Conservation (phyloP, 1,284 basidiomycete species). For the Ceratobasidium sp. region DNA sequence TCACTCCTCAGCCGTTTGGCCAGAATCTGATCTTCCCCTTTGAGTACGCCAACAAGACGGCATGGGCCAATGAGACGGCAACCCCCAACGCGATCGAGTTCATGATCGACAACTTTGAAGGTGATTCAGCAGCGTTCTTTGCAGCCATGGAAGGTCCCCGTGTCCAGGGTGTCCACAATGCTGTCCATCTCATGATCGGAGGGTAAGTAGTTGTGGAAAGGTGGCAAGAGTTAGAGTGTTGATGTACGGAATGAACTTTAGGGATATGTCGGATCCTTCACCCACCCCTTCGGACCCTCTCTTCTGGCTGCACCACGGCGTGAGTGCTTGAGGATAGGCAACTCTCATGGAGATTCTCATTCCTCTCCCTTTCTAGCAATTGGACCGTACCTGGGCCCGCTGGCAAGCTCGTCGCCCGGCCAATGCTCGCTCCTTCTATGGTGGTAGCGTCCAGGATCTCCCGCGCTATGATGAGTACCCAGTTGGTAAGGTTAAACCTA, state of each 20-base stretch:
- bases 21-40: constrained; percentile 38
- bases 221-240: neutral
- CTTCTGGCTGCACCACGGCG: constrained; percentile 33
- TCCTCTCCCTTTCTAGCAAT: constrained; percentile 15
- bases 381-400: constrained; percentile 35
- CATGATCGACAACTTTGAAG: constrained; percentile 34
- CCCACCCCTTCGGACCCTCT: constrained; percentile 32
- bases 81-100: constrained; percentile 37
- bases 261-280: constrained; percentile 34
- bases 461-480: constrained; percentile 35
- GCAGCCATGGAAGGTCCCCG: constrained; percentile 36
- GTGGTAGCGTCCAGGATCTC: constrained; percentile 34
- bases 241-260: neutral
- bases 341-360: neutral
- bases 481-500: neutral
- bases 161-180: constrained; percentile 38
- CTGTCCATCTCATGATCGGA: constrained; percentile 35
- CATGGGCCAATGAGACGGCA: constrained; percentile 34
- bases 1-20: constrained; percentile 38
- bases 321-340: neutral
- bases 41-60: constrained; percentile 28
- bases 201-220: neutral
- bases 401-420: constrained; percentile 38
- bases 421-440: constrained; percentile 32
- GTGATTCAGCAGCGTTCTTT: constrained; percentile 35